phyloP scores from a whole-genome alignment of 2,329 filamentous ascomycete genomes.

The Colletotrichum simmondsii region DNA sequence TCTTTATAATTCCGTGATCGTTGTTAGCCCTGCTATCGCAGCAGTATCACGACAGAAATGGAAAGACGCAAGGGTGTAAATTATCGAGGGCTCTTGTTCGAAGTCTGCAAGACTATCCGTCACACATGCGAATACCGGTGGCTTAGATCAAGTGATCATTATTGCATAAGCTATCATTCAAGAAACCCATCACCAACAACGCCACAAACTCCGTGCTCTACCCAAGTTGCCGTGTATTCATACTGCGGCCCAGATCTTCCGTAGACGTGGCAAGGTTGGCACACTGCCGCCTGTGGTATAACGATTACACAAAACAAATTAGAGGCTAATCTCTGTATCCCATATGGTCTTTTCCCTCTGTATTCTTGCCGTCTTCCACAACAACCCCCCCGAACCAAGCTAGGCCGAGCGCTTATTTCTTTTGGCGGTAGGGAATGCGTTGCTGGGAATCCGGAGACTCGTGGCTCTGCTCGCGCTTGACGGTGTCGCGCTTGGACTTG shows the following conservation, averaged over 20 bases:
- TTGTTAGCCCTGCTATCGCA: too few relatives aligned
- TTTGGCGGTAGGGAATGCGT: constrained; percentile 31
- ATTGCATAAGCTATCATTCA: not conserved
- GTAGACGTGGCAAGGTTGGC: not conserved
- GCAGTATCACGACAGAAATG: too few relatives aligned
- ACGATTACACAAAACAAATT: not conserved
- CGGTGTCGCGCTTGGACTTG: constrained; percentile 5
- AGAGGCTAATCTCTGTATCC: not conserved
- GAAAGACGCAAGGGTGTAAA: not conserved
- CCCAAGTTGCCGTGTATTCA: not conserved
- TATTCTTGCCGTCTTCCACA: not conserved
- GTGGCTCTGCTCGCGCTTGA: constrained; percentile 32
- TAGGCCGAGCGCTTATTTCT: constrained; percentile 6
- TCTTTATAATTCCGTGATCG: not conserved
- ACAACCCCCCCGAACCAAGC: not conserved
- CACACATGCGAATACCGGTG: not conserved
- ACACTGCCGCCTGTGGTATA: not conserved
- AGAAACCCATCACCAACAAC: not conserved
- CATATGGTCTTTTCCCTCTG: not conserved
- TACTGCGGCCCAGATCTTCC: not conserved
- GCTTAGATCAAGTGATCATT: not conserved
- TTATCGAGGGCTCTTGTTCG: not conserved
- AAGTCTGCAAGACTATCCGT: not conserved
- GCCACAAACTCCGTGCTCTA: not conserved
- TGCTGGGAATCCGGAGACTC: constrained; percentile 27